A percentile compares a stretch with the other conserved stretches of the same genome.
These are phyloP conservation scores for Sphaerulina musiva DNA, from an alignment of 2,329 filamentous ascomycete species.

Conservation along the genomic window DNA sequence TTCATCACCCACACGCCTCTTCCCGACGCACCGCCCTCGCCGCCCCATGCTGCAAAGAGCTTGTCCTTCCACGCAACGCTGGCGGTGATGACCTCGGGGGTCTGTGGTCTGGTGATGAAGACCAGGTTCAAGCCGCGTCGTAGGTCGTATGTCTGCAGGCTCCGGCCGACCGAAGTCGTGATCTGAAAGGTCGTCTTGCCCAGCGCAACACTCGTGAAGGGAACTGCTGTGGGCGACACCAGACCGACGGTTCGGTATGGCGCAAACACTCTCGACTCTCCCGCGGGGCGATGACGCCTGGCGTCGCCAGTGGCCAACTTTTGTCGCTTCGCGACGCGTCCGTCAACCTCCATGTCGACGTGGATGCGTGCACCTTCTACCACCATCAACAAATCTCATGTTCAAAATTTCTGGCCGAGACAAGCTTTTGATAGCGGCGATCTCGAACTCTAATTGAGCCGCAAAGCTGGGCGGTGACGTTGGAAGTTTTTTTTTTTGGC, in stretches of 20 bases:
- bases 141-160: slow-evolving; percentile 91
- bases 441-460: background rate
- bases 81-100: slow-evolving; percentile 76
- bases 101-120: slow-evolving; percentile 88
- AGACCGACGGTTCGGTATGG: slow-evolving; percentile 92
- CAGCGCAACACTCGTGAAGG: slow-evolving; percentile 80
- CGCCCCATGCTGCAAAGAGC: slow-evolving; percentile 85
- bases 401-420: background rate
- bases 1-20: slow-evolving; percentile 87
- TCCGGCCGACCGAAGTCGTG: slow-evolving; percentile 85
- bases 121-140: slow-evolving; percentile 83
- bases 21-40: slow-evolving; percentile 44
- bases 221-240: slow-evolving; percentile 82
- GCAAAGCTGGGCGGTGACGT: background rate
- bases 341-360: slow-evolving; percentile 15
- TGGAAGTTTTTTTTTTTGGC: background rate
- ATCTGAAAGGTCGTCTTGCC: slow-evolving; percentile 96
- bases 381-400: background rate
- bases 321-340: slow-evolving; percentile 58
- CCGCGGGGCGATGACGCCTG: slow-evolving; percentile 22
- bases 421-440: background rate
- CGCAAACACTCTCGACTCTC: slow-evolving; percentile 73
- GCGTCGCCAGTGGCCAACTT: slow-evolving; percentile 45
- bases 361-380: background rate
- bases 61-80: slow-evolving; percentile 81